Percentiles rank a stretch among this genome's conserved stretches.
phyloP scores from a whole-genome alignment of 2,329 filamentous ascomycete species.

The Fusarium haematococcum region DNA sequence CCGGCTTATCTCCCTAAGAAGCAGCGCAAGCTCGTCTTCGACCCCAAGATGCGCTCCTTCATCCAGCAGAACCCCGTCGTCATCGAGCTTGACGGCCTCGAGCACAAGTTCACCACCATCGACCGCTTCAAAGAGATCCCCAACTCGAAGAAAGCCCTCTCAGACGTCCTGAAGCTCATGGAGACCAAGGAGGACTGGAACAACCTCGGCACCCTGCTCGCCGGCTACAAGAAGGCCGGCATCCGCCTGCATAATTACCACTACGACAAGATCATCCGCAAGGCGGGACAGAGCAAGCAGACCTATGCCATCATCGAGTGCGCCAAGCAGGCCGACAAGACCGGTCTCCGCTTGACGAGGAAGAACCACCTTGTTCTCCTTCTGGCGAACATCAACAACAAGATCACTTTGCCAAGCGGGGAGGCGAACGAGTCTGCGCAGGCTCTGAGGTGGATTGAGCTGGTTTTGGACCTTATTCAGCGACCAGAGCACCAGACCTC shows the following conservation, averaged over 20 bases:
- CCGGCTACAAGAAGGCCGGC: constrained; percentile 60
- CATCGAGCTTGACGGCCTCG: constrained; percentile 69
- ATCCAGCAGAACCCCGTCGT: constrained; percentile 67
- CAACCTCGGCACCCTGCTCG: constrained; percentile 64
- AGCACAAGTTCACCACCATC: constrained; percentile 63
- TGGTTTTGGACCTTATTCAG: constrained; percentile 63
- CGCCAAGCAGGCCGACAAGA: constrained; percentile 59
- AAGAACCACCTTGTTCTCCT: constrained; percentile 53
- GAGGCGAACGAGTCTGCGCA: constrained; percentile 51
- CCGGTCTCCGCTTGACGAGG: constrained; percentile 57
- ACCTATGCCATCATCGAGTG: constrained; percentile 63
- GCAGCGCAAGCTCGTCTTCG: constrained; percentile 67
- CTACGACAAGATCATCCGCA: constrained; percentile 56
- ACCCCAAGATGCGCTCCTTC: constrained; percentile 57
- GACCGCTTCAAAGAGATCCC: constrained; percentile 58
- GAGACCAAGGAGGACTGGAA: constrained; percentile 61
- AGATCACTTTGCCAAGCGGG: constrained; percentile 49
- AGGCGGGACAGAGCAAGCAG: constrained; percentile 54
- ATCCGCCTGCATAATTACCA: constrained; percentile 52
- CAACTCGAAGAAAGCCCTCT: constrained; percentile 54
- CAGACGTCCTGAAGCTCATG: constrained; percentile 58
- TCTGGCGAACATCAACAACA: constrained; percentile 47
- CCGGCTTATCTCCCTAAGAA: constrained; percentile 67
- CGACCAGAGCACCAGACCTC: constrained; percentile 52
- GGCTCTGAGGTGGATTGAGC: constrained; percentile 59